Evolutionary conservation across 2,329 filamentous ascomycete genomes (phyloP), one percentile per base, ranked within the genome.

Genomic region (Akanthomyces muscarius): DNA sequence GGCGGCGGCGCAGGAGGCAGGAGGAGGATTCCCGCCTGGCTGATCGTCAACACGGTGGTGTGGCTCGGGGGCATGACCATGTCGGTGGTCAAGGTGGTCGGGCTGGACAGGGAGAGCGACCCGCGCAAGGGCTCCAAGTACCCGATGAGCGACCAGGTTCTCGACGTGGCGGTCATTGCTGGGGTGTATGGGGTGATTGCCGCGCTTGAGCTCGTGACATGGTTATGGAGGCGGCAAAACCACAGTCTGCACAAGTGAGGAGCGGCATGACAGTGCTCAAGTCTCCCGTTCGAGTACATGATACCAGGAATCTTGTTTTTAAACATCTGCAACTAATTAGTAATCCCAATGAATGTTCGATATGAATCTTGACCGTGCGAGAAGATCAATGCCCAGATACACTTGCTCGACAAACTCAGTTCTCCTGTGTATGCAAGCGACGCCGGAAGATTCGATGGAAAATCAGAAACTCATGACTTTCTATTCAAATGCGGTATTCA

Each of bases 71-170:
- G 53, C 23, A 52, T 58, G 38, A 10, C 14, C 53, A 52, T 58
- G 53, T 30, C 61, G 16, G 23, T 63, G 3, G 61, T 63, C 14
- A 63, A 63, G 33, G 54, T 30, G 2, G 21, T 63, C n/a, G 61
- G 61, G n/a, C 44, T 63, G 45, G 36, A 52, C 5, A 18, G 21
- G 18, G 61, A 63, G 21, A 44, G 33, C 14, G 23, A 36, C 38
- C 8, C 13, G 25, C 61, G 61, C 38, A 63, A 36, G 53, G 53
- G 36, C 23, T 63, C 61, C 23, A 58, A 57, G 30, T 63, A 63
- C 25, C 61, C 61, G 25, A 58, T 63, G 52, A 52, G 52, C 16
- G 61, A 63, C n/a, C 61, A 63, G 38, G 41, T 63, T 3, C 52
- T 58, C 16, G 61, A 63, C 25, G 61, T 63, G 23, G 54, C 45